Evolutionary conservation across 768 basidiomycete species (phyloP).

Genomic region (Tubosaeta sp.): DNA sequence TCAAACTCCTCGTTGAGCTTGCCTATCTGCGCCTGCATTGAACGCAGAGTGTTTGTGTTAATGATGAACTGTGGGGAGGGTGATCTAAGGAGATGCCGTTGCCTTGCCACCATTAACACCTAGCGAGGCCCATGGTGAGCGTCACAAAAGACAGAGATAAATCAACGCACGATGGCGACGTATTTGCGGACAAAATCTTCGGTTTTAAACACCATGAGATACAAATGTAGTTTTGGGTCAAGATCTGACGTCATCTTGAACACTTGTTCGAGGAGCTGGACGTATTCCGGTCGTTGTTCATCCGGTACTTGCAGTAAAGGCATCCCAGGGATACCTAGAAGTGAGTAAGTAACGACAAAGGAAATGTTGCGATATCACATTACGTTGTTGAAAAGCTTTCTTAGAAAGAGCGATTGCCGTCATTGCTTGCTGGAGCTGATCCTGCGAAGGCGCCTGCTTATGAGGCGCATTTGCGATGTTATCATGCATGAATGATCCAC

Average conservation of each 20-base stretch:
- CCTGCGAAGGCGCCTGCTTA: constrained; percentile 23
- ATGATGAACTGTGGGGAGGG: constrained; percentile 31
- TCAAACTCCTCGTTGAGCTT: constrained; percentile 40
- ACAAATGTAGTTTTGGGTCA: constrained; percentile 47
- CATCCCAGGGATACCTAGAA: constrained; percentile 35
- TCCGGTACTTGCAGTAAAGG: constrained; percentile 40
- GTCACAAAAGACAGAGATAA: constrained; percentile 10
- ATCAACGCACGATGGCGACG: constrained; percentile 48
- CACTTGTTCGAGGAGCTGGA: constrained; percentile 45
- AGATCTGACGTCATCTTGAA: constrained; percentile 43
- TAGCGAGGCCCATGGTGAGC: constrained; percentile 18
- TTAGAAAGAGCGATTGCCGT: constrained; percentile 32
- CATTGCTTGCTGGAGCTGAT: constrained; percentile 31
- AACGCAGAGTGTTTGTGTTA: constrained; percentile 36
- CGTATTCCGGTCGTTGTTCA: constrained; percentile 54
- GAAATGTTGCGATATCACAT: constrained; percentile 17
- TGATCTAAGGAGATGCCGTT: constrained; percentile 23
- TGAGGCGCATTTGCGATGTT: constrained; percentile 1
- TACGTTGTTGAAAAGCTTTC: constrained; percentile 31
- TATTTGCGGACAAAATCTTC: constrained; percentile 48
- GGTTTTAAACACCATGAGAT: constrained; percentile 42
- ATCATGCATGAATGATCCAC: constrained; percentile 7
- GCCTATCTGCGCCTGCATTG: constrained; percentile 42
- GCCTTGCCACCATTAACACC: constrained; percentile 42
- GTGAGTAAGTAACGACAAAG: constrained; percentile 9